These are phyloP conservation scores for Colletotrichum cordylinicola DNA, from an alignment of 2,329 filamentous ascomycete species.

Conservation along the genomic window DNA sequence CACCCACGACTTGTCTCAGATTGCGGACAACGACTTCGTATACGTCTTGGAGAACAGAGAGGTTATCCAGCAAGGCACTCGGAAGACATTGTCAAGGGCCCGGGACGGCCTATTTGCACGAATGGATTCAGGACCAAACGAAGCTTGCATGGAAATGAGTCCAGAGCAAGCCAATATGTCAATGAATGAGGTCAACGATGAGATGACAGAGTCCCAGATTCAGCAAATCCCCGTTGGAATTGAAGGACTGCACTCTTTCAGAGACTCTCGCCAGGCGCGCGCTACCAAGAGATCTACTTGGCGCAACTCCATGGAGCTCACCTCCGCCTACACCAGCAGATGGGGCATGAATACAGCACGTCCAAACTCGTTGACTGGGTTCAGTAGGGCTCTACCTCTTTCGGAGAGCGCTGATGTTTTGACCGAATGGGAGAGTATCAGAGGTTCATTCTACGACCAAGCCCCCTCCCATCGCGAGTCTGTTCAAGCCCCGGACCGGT, in stretches of 20 bases:
- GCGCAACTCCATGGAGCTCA: neutral
- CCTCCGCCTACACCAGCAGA: neutral
- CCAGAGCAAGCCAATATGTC: neutral
- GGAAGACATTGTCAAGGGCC: slow-evolving; percentile 56
- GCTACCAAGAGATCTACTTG: neutral
- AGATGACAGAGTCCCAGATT: neutral
- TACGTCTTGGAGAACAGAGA: slow-evolving; percentile 77
- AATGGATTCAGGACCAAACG: slow-evolving; percentile 32
- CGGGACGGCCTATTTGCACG: slow-evolving; percentile 51
- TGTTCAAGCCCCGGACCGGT: neutral
- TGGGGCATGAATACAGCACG: neutral
- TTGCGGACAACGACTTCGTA: slow-evolving; percentile 74
- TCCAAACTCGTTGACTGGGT: neutral
- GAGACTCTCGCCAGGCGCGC: neutral
- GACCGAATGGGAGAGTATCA: neutral
- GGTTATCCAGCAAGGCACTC: slow-evolving; percentile 73
- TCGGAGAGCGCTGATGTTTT: neutral
- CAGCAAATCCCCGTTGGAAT: neutral
- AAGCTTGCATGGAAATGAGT: neutral
- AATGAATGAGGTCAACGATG: neutral
- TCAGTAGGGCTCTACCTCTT: neutral
- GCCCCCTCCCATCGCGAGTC: neutral
- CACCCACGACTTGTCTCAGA: slow-evolving; percentile 86
- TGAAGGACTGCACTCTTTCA: neutral
- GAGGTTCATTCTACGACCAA: neutral